These are phyloP conservation scores for Aspergillus haitiensis DNA, from an alignment of 495 filamentous ascomycete species.

Conservation along the genomic window DNA sequence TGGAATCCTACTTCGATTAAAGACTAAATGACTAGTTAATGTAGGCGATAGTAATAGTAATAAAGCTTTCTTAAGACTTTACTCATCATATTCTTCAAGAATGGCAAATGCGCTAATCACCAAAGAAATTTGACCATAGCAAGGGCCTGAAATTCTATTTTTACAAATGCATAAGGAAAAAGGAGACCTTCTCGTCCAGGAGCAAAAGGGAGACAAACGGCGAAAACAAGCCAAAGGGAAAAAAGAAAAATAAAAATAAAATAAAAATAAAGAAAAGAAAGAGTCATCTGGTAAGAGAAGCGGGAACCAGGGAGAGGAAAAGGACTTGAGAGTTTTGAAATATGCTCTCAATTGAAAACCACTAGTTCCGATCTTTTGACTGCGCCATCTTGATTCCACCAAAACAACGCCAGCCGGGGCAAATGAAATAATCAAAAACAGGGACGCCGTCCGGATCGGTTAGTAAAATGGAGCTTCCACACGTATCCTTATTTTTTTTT, in stretches of 20 bases:
- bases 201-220: conserved; percentile 10
- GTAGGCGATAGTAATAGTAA: conserved; percentile 9
- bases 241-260: conserved; percentile 14
- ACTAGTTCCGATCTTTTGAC: conserved; percentile 26
- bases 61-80: conserved; percentile 23
- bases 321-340: conserved; percentile 7
- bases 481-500: conserved; percentile 10
- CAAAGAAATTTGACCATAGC: conserved; percentile 33
- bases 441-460: conserved; percentile 14
- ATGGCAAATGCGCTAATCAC: conserved; percentile 46
- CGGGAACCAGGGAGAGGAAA: conserved; percentile 13
- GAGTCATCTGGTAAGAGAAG: conserved; percentile 16
- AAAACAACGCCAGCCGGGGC: conserved; percentile 31
- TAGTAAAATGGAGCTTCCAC: conserved; percentile 17
- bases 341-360: conserved; percentile 26
- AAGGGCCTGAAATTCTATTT: conserved; percentile 44
- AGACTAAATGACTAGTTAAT: background rate
- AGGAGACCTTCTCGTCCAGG: conserved; percentile 23
- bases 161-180: conserved; percentile 39
- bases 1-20: background rate
- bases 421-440: conserved; percentile 28
- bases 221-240: background rate
- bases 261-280: conserved; percentile 7
- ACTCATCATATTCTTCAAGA: conserved; percentile 47
- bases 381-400: conserved; percentile 29